Evolutionary conservation across 208 protist species (phyloP), one percentile per base, ranked within the genome.

Genomic region (Spongospora subterranea): DNA sequence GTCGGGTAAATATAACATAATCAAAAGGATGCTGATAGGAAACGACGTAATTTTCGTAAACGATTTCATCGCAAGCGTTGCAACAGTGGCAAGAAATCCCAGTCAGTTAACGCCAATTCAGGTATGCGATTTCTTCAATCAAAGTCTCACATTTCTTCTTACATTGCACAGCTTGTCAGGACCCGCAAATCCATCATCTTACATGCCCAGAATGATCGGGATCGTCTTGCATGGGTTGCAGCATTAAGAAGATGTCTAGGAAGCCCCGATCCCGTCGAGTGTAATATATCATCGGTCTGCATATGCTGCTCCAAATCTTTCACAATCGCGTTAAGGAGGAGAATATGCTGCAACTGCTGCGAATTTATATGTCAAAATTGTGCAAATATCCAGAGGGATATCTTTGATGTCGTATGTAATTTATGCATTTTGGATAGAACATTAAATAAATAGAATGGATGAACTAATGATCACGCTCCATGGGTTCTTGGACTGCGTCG

Each of bases 1-100:
- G 13, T 6, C 17, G 71, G 6, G 6, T 20, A 20, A 6, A 6
- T 35, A 82, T 82, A 20, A 6, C 17, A n/a, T 82, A 20, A 35
- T 20, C 17, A 82, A 82, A 43, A 6, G 71, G n/a, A 35, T 82
- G 71, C 17, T 17, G 35, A 82, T 82, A 20, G 71, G 71, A 20
- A 6, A 82, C 11, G 71, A 82, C n/a, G 17, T 82, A 13, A 43
- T 82, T 35, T 82, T 82, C n/a, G 71, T 82, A 6, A 82, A 82
- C n/a, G 71, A 82, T 43, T 82, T 82, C n/a, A n/a, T 82, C 13
- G 71, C 71, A 6, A 82, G 71, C 71, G 40, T 13, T 43, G 35
- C n/a, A 20, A n/a, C 71, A 20, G 71, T n/a, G 17, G 17, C 50
- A 60, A 60, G 50, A 60, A 29, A 60, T 24, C 24, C 50, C 6